phyloP scores from a whole-genome alignment of 2,329 filamentous ascomycete genomes.

The Chaetomiaceae sp. region DNA sequence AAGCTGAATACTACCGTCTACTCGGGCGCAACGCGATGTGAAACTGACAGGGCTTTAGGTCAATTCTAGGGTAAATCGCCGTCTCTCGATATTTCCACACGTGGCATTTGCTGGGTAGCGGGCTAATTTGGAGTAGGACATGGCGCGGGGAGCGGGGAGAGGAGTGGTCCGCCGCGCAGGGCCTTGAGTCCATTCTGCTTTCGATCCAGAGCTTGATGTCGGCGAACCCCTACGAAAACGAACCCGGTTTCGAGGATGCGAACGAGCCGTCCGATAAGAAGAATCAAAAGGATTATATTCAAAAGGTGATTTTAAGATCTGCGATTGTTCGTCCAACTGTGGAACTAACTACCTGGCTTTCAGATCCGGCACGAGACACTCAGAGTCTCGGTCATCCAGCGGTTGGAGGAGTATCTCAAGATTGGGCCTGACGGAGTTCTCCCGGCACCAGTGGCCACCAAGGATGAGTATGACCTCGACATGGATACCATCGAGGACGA shows the following conservation, averaged over 20 bases:
- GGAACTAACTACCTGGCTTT: constrained; percentile 16
- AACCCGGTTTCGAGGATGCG: constrained; percentile 84
- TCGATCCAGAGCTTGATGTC: constrained; percentile 98
- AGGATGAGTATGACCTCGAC: constrained; percentile 44
- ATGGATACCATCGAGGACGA: constrained; percentile 49
- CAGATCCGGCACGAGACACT: constrained; percentile 90
- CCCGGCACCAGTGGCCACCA: constrained; percentile 30
- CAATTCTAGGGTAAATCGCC: constrained; percentile 71
- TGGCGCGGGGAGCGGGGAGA: constrained; percentile 89
- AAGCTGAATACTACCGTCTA: constrained; percentile 36
- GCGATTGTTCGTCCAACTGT: background rate
- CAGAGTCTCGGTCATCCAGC: constrained; percentile 78
- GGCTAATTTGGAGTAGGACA: constrained; percentile 57
- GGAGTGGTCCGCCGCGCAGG: constrained; percentile 95
- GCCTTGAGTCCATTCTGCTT: constrained; percentile 86
- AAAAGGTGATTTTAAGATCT: constrained; percentile 64
- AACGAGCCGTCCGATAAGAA: constrained; percentile 65
- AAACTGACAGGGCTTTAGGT: constrained; percentile 47
- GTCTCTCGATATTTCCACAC: constrained; percentile 7
- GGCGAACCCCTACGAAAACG: constrained; percentile 88
- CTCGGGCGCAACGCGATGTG: background rate
- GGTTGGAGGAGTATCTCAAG: constrained; percentile 73
- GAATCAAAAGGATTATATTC: constrained; percentile 68
- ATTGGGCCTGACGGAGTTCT: constrained; percentile 52
- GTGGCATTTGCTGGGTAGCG: constrained; percentile 9